Conservation (phyloP, 306 rosid species). For the Acacia crassicarpa region DNA sequence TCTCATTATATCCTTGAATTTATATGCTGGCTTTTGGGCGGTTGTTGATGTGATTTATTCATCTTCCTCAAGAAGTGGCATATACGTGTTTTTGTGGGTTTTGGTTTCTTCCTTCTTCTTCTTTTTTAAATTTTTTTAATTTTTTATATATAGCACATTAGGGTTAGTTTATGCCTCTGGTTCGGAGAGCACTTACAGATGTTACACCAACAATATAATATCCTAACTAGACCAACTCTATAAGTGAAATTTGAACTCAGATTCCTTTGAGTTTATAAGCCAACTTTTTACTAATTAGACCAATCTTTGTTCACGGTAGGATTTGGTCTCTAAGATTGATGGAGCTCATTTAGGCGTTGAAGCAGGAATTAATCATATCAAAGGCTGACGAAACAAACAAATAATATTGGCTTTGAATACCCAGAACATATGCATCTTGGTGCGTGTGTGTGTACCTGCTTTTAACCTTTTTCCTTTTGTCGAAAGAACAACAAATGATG, state of each 20-base stretch:
- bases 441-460: not conserved
- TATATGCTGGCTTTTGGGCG: not conserved
- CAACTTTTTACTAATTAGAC: too few relatives aligned
- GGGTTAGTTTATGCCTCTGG: too few relatives aligned
- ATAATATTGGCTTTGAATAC: not conserved
- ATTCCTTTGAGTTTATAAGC: too few relatives aligned
- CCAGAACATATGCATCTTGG: slow-evolving; percentile 7
- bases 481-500: not conserved
- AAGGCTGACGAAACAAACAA: not conserved
- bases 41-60: not conserved
- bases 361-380: not conserved
- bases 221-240: too few relatives aligned
- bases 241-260: too few relatives aligned
- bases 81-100: not conserved
- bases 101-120: too few relatives aligned
- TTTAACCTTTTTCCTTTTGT: not conserved
- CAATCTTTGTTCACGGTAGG: not conserved
- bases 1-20: not conserved
- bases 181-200: too few relatives aligned
- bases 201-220: too few relatives aligned
- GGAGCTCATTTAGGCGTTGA: not conserved
- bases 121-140: too few relatives aligned
- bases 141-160: too few relatives aligned
- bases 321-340: not conserved
- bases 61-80: not conserved